A percentile compares a stretch with the other conserved stretches of the same genome.
Conservation (phyloP, 2,329 filamentous ascomycete genomes). For the Pestalotiopsis sp. region DNA sequence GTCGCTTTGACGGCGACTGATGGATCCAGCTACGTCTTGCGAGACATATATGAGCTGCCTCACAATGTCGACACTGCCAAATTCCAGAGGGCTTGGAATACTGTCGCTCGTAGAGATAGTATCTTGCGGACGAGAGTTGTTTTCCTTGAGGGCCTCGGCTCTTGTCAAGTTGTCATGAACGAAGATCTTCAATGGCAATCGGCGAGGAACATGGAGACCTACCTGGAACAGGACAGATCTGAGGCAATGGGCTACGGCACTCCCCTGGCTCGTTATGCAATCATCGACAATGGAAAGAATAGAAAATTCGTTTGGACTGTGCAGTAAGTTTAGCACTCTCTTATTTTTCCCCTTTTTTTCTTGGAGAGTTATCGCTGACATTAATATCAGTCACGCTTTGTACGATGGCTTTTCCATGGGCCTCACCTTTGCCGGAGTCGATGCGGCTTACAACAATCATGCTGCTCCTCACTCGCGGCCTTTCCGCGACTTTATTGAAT, state of each 20-base stretch:
- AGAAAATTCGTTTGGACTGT: conserved; percentile 11
- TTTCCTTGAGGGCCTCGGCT: background rate
- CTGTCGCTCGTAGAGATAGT: background rate
- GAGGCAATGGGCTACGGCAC: conserved; percentile 6
- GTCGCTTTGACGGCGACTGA: conserved; percentile 4
- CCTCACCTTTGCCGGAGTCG: background rate
- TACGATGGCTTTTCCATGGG: conserved; percentile 8
- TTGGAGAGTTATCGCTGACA: background rate
- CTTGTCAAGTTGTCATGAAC: conserved; percentile 6
- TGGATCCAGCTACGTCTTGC: background rate
- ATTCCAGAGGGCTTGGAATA: conserved; percentile 5
- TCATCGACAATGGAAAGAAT: background rate
- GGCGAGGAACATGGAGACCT: background rate
- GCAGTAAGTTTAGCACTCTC: background rate
- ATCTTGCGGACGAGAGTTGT: conserved; percentile 11
- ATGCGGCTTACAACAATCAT: conserved; percentile 3
- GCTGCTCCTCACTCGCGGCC: background rate
- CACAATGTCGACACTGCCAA: background rate
- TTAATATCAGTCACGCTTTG: background rate
- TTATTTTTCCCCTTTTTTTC: background rate
- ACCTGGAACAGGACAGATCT: conserved; percentile 5
- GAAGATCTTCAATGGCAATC: conserved; percentile 6
- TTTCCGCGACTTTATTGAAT: conserved; percentile 9
- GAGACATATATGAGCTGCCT: conserved; percentile 1
- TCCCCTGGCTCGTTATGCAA: background rate